Conservation (phyloP, 2,329 filamentous ascomycete genomes). For the Sphaerulina vaccinii region DNA sequence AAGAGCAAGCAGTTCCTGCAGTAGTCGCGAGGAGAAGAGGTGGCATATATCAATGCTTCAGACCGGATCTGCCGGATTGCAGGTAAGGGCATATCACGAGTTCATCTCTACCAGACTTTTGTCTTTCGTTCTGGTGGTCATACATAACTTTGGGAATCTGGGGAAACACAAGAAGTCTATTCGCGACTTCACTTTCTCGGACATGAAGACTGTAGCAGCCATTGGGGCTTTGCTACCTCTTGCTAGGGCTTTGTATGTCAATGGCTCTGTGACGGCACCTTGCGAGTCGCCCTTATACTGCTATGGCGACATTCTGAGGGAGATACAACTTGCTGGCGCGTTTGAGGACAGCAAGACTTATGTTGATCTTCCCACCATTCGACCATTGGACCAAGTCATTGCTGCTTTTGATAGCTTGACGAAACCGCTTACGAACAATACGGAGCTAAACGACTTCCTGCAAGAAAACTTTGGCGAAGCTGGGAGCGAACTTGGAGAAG, state of each 20-base stretch:
- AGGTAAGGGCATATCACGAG: too few relatives aligned
- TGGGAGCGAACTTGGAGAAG: conserved; percentile 60
- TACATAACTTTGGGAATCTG: background rate
- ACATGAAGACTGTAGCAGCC: conserved; percentile 1
- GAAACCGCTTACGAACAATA: conserved; percentile 63
- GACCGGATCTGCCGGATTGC: background rate
- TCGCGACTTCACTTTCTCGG: too few relatives aligned
- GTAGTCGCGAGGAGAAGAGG: background rate
- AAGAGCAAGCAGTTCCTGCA: background rate
- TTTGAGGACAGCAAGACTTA: conserved; percentile 70
- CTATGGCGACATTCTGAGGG: conserved; percentile 61
- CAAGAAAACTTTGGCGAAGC: conserved; percentile 62
- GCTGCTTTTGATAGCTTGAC: conserved; percentile 59
- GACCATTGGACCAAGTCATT: conserved; percentile 59
- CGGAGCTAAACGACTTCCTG: conserved; percentile 62
- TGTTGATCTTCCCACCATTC: conserved; percentile 62
- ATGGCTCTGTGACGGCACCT: conserved; percentile 61
- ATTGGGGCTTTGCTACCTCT: conserved; percentile 16
- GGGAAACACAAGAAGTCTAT: background rate
- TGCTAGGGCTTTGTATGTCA: conserved; percentile 53
- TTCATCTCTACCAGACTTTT: too few relatives aligned
- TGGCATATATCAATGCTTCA: background rate
- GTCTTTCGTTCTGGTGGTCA: background rate
- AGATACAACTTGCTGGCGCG: conserved; percentile 62
- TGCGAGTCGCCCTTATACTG: conserved; percentile 69